Conservation (phyloP, 2,329 filamentous ascomycete genomes). For the Fusarium goolgardi region DNA sequence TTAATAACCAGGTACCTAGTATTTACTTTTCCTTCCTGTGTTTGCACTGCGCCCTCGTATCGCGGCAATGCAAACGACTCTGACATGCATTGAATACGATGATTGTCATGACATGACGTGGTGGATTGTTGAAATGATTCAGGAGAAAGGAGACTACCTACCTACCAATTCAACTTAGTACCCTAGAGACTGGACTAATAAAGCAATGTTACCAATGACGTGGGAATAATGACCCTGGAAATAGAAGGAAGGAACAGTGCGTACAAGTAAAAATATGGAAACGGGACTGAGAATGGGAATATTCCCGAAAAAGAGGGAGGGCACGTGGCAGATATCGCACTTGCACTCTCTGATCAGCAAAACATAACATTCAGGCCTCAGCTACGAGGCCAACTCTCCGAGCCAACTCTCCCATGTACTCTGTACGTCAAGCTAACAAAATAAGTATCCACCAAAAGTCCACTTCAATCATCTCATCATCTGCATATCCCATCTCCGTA, state of each 20-base stretch:
- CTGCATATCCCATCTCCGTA: slow-evolving; percentile 8
- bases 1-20: background rate
- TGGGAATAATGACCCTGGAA: slow-evolving; percentile 3
- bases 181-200: slow-evolving; percentile 2
- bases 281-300: slow-evolving; percentile 14
- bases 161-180: background rate
- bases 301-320: slow-evolving; percentile 6
- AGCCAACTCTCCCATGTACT: background rate
- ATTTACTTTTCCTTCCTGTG: slow-evolving; percentile 11
- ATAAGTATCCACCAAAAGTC: slow-evolving; percentile 1
- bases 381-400: slow-evolving; percentile 7
- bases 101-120: slow-evolving; percentile 15
- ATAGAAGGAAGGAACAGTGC: slow-evolving; percentile 16
- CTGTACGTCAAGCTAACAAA: background rate
- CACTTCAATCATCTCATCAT: slow-evolving; percentile 14
- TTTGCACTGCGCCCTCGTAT: background rate
- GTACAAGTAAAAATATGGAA: background rate
- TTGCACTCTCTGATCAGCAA: background rate
- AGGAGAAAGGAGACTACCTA: background rate
- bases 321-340: slow-evolving; percentile 34
- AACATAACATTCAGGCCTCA: slow-evolving; percentile 23
- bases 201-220: slow-evolving; percentile 13
- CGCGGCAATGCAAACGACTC: background rate
- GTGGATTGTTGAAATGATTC: background rate
- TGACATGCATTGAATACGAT: slow-evolving; percentile 9